Evolutionary conservation across 2,329 filamentous ascomycete genomes (phyloP), one percentile per base, ranked within the genome.

Genomic region (Aureobasidium melanogenum): DNA sequence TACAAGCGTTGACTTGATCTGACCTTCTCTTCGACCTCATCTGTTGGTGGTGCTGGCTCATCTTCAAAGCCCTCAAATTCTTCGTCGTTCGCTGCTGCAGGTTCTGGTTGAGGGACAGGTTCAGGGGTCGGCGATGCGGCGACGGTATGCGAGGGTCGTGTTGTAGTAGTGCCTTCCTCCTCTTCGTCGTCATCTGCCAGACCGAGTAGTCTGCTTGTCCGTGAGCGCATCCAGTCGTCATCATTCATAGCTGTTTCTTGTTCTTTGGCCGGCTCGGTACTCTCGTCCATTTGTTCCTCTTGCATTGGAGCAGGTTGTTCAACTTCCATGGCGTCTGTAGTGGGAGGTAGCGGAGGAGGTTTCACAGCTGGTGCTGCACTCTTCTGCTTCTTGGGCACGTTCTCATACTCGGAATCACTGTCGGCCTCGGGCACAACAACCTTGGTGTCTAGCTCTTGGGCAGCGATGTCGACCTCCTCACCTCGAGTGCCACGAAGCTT

Each of bases 161-260:
- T 56, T 9, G 28, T 56, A 12, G 52, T 41, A n/a, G 32, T 26
- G 6, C 24, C 51, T 15, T 59, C 50, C 28, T 63, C 57, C 41
- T 60, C 73, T 63, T 88, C 84, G 63, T 87, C 87, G 46, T 90
- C 88, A 68, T 96, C 90, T 59, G 92, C 80, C 30, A 97, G 79
- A 72, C 93, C 94, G 55, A 97, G 80, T 52, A 96, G 78, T 68
- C 93, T 84, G 75, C 87, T 97, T 15, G 92, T 97, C 67, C 89
- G 85, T 64, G 89, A 93, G 62, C 93, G 86, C 67, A 97, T 80
- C 94, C 94, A 99, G 74, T 97, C 92, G 63, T 87, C 85, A 75
- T 97, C 91, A 24, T 88, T 87, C 3, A 86, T 79, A 55, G 78
- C 77, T 48, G 76, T 71, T 34, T 73, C 72, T 36, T 70, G 70